Conservation (phyloP, 345 rosid genomes). For the Eucalyptus virginea region DNA sequence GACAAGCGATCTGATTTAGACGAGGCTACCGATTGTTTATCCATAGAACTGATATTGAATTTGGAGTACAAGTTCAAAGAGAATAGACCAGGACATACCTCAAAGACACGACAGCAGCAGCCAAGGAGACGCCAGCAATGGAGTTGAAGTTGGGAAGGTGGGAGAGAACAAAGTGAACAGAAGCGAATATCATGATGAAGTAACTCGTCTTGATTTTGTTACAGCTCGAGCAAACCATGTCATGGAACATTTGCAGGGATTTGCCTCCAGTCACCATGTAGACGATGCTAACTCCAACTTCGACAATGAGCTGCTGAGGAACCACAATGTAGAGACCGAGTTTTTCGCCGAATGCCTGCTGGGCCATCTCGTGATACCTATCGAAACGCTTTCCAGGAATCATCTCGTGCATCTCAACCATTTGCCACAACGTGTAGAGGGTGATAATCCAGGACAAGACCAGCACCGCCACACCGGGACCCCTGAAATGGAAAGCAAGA, state of each 20-base stretch:
- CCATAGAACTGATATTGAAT: neutral
- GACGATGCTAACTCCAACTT: slow-evolving; percentile 39
- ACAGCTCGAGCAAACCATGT: slow-evolving; percentile 26
- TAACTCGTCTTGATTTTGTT: slow-evolving; percentile 27
- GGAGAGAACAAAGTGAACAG: slow-evolving; percentile 42
- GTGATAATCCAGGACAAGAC: slow-evolving; percentile 65
- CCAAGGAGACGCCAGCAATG: slow-evolving; percentile 48
- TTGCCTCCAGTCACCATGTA: slow-evolving; percentile 70
- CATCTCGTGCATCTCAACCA: slow-evolving; percentile 90
- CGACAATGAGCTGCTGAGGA: slow-evolving; percentile 70
- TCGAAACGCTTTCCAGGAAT: slow-evolving; percentile 58
- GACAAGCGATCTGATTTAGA: neutral
- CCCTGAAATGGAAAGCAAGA: slow-evolving; percentile 10
- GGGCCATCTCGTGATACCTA: slow-evolving; percentile 66
- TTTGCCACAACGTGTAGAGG: slow-evolving; percentile 69
- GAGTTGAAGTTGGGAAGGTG: slow-evolving; percentile 80
- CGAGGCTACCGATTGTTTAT: neutral
- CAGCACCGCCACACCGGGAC: slow-evolving; percentile 50
- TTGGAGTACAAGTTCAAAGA: neutral
- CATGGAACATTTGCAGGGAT: slow-evolving; percentile 46
- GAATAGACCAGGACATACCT: slow-evolving; percentile 10
- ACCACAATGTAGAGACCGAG: slow-evolving; percentile 67
- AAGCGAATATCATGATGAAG: slow-evolving; percentile 64
- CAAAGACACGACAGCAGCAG: slow-evolving; percentile 70
- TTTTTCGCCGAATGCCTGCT: slow-evolving; percentile 60